Base-by-base conservation (phyloP, 257 asterid genomes). In the Scutellaria minor region DNA sequence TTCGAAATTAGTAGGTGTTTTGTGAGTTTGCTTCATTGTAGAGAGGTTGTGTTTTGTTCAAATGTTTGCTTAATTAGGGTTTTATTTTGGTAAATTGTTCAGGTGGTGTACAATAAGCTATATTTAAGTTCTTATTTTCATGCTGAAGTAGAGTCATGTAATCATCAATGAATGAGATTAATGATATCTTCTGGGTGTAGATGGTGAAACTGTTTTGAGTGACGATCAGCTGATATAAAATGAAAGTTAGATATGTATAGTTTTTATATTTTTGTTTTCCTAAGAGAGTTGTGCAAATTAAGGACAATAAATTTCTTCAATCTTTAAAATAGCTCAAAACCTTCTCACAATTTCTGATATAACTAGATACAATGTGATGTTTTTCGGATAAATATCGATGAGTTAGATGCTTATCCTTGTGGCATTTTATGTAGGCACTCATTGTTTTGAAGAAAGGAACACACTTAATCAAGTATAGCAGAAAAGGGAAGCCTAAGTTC, bases 401-500 rank as follows among this genome's bases (percentile, higher is more conserved):
- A 13, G 18, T 55, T 55, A 11, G 44, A 47, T 53, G 50, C 14
- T 75, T 63, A 67, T 73, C 12, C 64, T 75, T 11, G 71, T 54
- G 47, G 12, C 5, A 41, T 55, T 70, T 58, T 59, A 5, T 57
- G 66, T 72, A 94, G 97, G 90, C 97, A 75, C 83, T 94, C 74
- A 78, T 87, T 70, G 85, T 87, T 74, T 85, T 94, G 96, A 91
- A 90, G 87, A 94, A 90, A 82, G 99, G 99, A 45, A 88, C 99
- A 61, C 99, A 92, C 68, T 71, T 94, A 68, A 79, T 94, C 84
- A 94, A 94, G 88, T 94, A 91, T 83, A 88, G 99, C 87, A 83
- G 98, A 68, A 89, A 91, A 80, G 97, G 99, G 83, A 94, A 87
- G 88, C 99, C 98, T 39, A 94, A 94, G 77, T 91, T 94, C 79